Evolutionary conservation across 495 filamentous ascomycete species (phyloP), one percentile per base, ranked within the genome.

Genomic region (Eremomyces bilateralis): DNA sequence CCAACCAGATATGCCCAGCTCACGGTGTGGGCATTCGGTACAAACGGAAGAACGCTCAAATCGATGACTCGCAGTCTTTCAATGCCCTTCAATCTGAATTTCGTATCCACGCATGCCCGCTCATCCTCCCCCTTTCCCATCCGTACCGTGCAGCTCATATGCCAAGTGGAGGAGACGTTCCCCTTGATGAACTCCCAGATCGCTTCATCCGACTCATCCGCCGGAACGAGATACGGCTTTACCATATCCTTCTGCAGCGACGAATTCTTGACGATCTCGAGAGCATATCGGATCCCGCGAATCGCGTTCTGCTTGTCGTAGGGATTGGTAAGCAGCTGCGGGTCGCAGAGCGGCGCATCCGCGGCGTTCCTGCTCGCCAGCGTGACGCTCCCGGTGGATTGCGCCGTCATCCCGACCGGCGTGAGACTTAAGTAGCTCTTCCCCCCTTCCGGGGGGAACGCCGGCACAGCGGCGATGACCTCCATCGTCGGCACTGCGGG

Each of bases 41-140:
- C 36, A n/a, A 76, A 44, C 3, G 73, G 73, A 16, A 73, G 55
- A 30, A 73, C 63, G 42, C 69, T 74, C 53, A 71, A 65, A 55
- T 80, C 74, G 2, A 62, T 69, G 3, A 78, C 59, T 6, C 74
- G 60, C 40, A 80, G 48, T 0, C 53, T 52, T 29, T 68, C 51
- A 15, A 73, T 43, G 0, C 71, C 74, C 4, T 57, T 45, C 0
- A 78, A 58, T 20, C 57, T 54, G 37, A 74, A 71, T 2, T 56
- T 42, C 0, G 24, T 54, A 40, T 77, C 69, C 18, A 78, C 68
- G 4, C 57, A 68, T 4, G 61, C 63, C 21, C 60, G 53, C 3
- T 38, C 38, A 15, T 63, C 64, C 0, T 53, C 60, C 0, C 36
- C 4, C 29, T 42, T 54, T 0, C 73, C 73, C 70, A 78, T 78